Base-by-base conservation (phyloP, 176 grass and related monocot species). In the Phragmites australis region DNA sequence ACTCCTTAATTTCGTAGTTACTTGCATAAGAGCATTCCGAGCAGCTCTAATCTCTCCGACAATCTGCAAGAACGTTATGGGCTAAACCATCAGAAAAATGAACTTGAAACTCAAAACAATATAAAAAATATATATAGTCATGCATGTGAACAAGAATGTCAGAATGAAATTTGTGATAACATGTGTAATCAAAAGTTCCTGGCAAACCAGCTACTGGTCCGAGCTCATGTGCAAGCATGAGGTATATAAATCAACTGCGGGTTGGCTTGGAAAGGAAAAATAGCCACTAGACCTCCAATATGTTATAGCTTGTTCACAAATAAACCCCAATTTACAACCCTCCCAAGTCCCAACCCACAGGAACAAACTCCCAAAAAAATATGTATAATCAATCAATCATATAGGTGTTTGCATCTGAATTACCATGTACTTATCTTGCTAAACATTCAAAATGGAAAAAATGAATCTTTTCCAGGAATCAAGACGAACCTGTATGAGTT, bases 41-140 rank as follows among this genome's bases (percentile, higher is more conserved):
- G 96, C 96, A 82, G 90, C 90, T 91, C 88, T 91, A 82, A 99
- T 95, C 70, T 94, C 96, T 79, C 96, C 96, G 51, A 99, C 90
- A 94, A 99, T 99, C 96, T 99, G 74, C 60, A 83, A 84, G 31
- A 66, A 73, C n/a, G 82, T 30, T 59, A 46, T 37, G 26, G 29
- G 7, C 9, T 59, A 19, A 87, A 18, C 44, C 58, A 66, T 31
- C 27, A 42, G 53, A 45, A 78, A 70, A 80, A 67, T 31, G 9
- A 52, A 74, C 15, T 74, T 55, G 34, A 34, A 75, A 63, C 43
- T 74, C 16, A 42, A 79, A 61, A 79, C 44, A 25, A 32, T 29
- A 26, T 23, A 59, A 65, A 58, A 32, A 68, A 10, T 14, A 49
- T 45, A 49, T 66, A n/a, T n/a, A n/a, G n/a, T 54, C 6, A 27